phyloP scores from a whole-genome alignment of 176 grass and related monocot species.

The Rhynchospora breviuscula region DNA sequence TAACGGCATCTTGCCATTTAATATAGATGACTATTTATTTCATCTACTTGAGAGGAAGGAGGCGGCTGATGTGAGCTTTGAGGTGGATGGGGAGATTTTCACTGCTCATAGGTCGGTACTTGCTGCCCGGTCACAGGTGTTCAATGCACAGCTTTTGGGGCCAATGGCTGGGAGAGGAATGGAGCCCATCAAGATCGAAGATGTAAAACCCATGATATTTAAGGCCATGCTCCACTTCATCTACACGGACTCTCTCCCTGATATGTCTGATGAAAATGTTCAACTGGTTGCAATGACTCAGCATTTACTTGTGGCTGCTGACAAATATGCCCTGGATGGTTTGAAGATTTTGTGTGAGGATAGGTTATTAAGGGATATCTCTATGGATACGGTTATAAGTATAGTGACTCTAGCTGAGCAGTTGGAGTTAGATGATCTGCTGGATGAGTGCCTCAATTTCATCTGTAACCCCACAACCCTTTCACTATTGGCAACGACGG shows the following conservation, averaged over 20 bases:
- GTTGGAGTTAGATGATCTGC: slow-evolving; percentile 22
- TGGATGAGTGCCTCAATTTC: slow-evolving; percentile 39
- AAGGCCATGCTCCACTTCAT: neutral
- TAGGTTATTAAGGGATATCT: slow-evolving; percentile 19
- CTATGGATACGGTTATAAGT: slow-evolving; percentile 16
- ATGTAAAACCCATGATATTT: neutral
- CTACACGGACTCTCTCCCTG: neutral
- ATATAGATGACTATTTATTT: neutral
- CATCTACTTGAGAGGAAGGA: neutral
- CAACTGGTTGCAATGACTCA: slow-evolving; percentile 5
- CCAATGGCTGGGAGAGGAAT: neutral
- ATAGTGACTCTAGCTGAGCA: slow-evolving; percentile 32
- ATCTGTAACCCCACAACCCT: slow-evolving; percentile 16
- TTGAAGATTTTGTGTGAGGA: slow-evolving; percentile 37
- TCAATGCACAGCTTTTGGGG: neutral
- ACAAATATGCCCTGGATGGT: slow-evolving; percentile 38
- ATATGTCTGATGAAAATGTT: neutral
- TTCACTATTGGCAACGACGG: neutral
- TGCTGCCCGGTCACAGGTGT: neutral
- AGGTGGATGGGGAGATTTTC: neutral
- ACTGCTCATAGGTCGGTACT: neutral
- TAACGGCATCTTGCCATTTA: neutral
- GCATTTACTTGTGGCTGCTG: slow-evolving; percentile 26
- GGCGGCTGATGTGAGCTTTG: neutral
- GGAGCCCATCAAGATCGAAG: neutral